A percentile compares a stretch with the other conserved stretches of the same genome.
Conservation (phyloP, 1,139 yeast species). For the Hanseniaspora uvarum region DNA sequence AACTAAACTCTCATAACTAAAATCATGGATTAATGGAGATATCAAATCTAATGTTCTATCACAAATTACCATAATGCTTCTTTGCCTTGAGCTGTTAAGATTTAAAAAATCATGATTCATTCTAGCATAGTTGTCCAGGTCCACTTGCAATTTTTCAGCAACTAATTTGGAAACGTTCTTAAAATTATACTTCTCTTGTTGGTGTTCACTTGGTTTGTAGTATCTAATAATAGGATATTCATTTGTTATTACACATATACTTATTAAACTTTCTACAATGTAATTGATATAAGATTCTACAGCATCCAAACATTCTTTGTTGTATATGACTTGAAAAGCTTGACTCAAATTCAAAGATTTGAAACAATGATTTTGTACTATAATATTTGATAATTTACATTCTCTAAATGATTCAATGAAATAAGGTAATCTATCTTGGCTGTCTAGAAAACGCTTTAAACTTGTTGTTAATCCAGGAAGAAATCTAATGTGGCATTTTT, state of each 20-base stretch:
- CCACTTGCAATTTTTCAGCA: conserved; percentile 61
- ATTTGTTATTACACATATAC: conserved; percentile 66
- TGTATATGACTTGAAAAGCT: conserved; percentile 67
- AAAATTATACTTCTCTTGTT: conserved; percentile 42
- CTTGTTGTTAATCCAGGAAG: conserved; percentile 41
- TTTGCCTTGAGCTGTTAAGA: conserved; percentile 45
- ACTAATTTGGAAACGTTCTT: conserved; percentile 59
- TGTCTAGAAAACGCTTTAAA: conserved; percentile 27
- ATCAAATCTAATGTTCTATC: conserved; percentile 77
- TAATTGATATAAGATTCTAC: conserved; percentile 48
- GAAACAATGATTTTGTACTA: conserved; percentile 43
- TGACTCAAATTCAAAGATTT: conserved; percentile 34
- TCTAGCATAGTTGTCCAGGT: conserved; percentile 67
- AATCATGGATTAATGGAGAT: conserved; percentile 82
- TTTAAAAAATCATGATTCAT: conserved; percentile 55
- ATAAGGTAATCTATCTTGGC: conserved; percentile 29
- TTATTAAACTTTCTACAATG: conserved; percentile 53
- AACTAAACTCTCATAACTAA: conserved; percentile 89
- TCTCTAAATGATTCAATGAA: conserved; percentile 30
- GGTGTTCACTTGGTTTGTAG: conserved; percentile 39
- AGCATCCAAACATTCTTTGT: conserved; percentile 51
- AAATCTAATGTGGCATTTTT: conserved; percentile 47
- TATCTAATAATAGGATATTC: conserved; percentile 82
- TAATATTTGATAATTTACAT: conserved; percentile 36
- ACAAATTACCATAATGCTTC: conserved; percentile 63